These are phyloP conservation scores for Phytophthora fragariaefolia DNA, from an alignment of 352 stramenopile genomes.

Conservation along the genomic window DNA sequence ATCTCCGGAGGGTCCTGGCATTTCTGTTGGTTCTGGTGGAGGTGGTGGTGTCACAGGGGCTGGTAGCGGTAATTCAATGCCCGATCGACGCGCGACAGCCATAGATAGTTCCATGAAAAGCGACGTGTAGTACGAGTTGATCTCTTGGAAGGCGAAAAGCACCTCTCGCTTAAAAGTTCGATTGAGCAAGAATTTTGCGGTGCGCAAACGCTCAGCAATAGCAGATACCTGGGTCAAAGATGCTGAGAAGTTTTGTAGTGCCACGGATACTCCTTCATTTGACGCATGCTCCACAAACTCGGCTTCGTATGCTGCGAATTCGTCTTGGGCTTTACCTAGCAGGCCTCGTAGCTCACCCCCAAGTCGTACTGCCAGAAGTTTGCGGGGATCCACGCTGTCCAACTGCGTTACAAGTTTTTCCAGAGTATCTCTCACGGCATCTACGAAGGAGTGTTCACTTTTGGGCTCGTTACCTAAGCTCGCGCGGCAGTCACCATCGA, in stretches of 20 bases:
- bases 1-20: slow-evolving; percentile 14
- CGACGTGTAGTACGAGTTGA: slow-evolving; percentile 87
- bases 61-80: slow-evolving; percentile 58
- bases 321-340: slow-evolving; percentile 81
- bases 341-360: slow-evolving; percentile 77
- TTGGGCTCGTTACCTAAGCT: background rate
- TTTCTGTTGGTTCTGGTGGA: slow-evolving; percentile 19
- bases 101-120: slow-evolving; percentile 87
- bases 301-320: slow-evolving; percentile 68
- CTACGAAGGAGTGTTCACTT: slow-evolving; percentile 33
- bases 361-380: slow-evolving; percentile 66
- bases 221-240: slow-evolving; percentile 61
- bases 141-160: slow-evolving; percentile 85
- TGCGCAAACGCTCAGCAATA: slow-evolving; percentile 62
- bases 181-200: slow-evolving; percentile 78
- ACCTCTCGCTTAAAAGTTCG: slow-evolving; percentile 79
- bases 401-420: slow-evolving; percentile 57
- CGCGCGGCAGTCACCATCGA: slow-evolving; percentile 12
- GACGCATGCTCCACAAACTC: slow-evolving; percentile 63
- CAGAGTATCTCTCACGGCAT: slow-evolving; percentile 51
- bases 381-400: slow-evolving; percentile 67
- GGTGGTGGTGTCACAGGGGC: slow-evolving; percentile 32
- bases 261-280: slow-evolving; percentile 65
- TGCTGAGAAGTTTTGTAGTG: slow-evolving; percentile 79
- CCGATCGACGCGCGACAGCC: slow-evolving; percentile 61